Evolutionary conservation across 1,284 basidiomycete species (phyloP).

Genomic region (Apiotrichum mycotoxinovorans): DNA sequence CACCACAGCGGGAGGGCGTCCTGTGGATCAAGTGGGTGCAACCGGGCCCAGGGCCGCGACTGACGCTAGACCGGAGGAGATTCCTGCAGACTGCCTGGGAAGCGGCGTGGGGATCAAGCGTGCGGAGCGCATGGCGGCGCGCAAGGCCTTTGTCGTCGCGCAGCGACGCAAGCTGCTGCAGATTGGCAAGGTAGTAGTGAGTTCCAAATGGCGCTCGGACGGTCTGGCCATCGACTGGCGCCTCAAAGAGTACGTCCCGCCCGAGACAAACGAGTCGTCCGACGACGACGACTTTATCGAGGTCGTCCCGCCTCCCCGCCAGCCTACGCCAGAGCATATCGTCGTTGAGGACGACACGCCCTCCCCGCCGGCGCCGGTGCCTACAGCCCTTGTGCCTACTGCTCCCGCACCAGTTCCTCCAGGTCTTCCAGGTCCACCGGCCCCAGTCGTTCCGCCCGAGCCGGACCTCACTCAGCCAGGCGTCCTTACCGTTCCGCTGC

Average conservation of each 20-base stretch:
- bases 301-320: not conserved
- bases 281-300: constrained; percentile 4
- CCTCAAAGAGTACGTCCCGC: not conserved
- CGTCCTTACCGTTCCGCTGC: not conserved
- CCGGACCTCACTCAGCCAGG: not conserved
- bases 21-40: not conserved
- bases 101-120: not conserved
- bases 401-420: not conserved
- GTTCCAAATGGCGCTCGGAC: constrained; percentile 8
- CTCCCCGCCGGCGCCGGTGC: not conserved
- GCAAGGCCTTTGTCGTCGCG: not conserved
- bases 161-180: not conserved
- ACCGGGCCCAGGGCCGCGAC: not conserved
- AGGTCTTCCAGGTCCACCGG: not conserved
- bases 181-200: not conserved
- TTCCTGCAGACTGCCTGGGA: not conserved
- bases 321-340: not conserved
- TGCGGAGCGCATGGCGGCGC: not conserved
- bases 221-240: constrained; percentile 10
- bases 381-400: not conserved
- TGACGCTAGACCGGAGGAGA: not conserved
- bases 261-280: not conserved
- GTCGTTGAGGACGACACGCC: not conserved
- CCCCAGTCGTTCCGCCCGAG: not conserved
- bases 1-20: not conserved